Evolutionary conservation across 768 basidiomycete genomes (phyloP).

Genomic region (Suillus variegatus): DNA sequence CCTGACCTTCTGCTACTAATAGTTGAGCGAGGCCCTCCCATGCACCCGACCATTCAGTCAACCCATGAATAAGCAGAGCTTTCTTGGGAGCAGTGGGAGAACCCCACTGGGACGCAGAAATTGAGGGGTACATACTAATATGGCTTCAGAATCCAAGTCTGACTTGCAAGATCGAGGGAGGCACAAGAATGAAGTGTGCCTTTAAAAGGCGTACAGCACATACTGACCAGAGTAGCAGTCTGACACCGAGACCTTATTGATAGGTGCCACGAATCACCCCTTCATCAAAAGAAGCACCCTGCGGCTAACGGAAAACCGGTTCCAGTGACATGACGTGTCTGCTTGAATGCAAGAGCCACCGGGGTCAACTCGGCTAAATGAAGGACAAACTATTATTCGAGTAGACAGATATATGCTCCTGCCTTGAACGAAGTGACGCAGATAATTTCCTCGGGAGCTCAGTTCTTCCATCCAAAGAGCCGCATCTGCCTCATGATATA

Average conservation of each 20-base stretch:
- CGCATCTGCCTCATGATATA: background rate
- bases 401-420: background rate
- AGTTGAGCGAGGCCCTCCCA: conserved; percentile 19
- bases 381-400: background rate
- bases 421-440: background rate
- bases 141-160: background rate
- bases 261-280: background rate
- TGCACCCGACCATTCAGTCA: conserved; percentile 17
- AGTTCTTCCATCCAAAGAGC: background rate
- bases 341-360: background rate
- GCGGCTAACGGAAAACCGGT: background rate
- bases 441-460: background rate
- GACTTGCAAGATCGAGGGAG: background rate
- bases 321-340: background rate
- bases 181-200: background rate
- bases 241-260: background rate
- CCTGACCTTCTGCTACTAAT: conserved; percentile 20
- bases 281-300: background rate
- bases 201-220: background rate
- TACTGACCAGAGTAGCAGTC: background rate
- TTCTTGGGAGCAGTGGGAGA: conserved; percentile 15
- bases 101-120: conserved; percentile 19
- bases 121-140: background rate
- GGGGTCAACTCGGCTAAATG: background rate
- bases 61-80: conserved; percentile 19